A percentile compares a stretch with the other conserved stretches of the same genome.
These are phyloP conservation scores for Thalia dealbata DNA, from an alignment of 176 grass and related monocot species.

Conservation along the genomic window DNA sequence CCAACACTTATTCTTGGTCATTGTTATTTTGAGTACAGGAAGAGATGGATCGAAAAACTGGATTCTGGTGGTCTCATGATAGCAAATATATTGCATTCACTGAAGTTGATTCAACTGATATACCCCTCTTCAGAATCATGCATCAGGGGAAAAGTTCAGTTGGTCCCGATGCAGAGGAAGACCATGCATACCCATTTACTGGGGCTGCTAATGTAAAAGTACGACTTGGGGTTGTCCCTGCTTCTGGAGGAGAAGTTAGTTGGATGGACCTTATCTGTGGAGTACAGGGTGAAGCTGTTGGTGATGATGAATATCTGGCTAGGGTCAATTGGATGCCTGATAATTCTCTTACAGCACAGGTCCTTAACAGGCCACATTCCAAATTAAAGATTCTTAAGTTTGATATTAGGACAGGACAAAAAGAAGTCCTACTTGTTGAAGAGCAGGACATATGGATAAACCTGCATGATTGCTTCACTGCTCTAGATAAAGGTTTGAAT, in stretches of 20 bases:
- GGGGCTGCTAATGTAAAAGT: conserved; percentile 90
- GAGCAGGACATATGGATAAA: conserved; percentile 70
- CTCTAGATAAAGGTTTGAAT: conserved; percentile 68
- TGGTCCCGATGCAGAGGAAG: conserved; percentile 81
- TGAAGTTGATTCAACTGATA: conserved; percentile 86
- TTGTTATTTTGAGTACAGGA: conserved; percentile 48
- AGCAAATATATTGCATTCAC: conserved; percentile 79
- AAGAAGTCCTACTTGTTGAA: conserved; percentile 62
- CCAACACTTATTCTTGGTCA: conserved; percentile 10
- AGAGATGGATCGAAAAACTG: conserved; percentile 98
- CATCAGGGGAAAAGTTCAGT: conserved; percentile 90
- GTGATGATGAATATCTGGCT: conserved; percentile 87
- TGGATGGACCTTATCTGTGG: conserved; percentile 97
- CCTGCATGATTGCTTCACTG: conserved; percentile 92
- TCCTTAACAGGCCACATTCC: conserved; percentile 77
- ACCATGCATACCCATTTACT: conserved; percentile 92
- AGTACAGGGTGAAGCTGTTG: conserved; percentile 26
- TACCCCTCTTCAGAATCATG: conserved; percentile 97
- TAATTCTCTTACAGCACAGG: conserved; percentile 76
- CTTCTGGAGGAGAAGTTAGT: conserved; percentile 56
- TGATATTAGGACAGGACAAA: conserved; percentile 61
- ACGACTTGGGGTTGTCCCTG: conserved; percentile 67
- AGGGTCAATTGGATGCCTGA: conserved; percentile 91
- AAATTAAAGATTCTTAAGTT: conserved; percentile 87
- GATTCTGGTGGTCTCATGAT: conserved; percentile 99